Evolutionary conservation across 164 flowering plant species (phyloP).

Genomic region (Magnolia sinica): DNA sequence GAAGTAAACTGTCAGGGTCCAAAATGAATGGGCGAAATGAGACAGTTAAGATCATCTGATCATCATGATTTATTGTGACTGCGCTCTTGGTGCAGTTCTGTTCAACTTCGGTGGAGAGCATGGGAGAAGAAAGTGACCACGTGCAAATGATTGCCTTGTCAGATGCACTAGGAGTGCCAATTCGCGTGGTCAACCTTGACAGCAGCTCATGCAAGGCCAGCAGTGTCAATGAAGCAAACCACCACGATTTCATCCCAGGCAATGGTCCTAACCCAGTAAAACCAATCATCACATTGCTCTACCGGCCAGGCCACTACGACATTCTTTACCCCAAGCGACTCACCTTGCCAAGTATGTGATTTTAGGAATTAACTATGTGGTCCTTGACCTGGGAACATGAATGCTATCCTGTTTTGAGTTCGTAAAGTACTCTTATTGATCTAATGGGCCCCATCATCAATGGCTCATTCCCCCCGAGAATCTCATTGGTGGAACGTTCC

Average conservation of each 20-base stretch:
- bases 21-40: too few relatives aligned
- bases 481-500: too few relatives aligned
- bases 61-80: not conserved
- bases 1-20: too few relatives aligned
- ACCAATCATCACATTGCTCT: constrained; percentile 74
- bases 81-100: constrained; percentile 60
- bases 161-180: constrained; percentile 92
- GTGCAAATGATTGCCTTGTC: constrained; percentile 91
- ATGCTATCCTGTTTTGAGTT: too few relatives aligned
- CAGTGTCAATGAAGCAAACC: constrained; percentile 62
- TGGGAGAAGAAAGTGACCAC: constrained; percentile 99
- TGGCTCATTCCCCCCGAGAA: too few relatives aligned
- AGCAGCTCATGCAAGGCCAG: constrained; percentile 75
- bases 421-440: too few relatives aligned
- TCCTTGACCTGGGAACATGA: too few relatives aligned
- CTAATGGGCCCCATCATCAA: too few relatives aligned
- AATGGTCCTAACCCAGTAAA: constrained; percentile 19
- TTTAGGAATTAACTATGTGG: too few relatives aligned
- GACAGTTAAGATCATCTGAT: too few relatives aligned
- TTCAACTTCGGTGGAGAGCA: constrained; percentile 90
- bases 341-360: constrained; percentile 2
- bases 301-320: constrained; percentile 96
- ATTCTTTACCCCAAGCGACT: constrained; percentile 72
- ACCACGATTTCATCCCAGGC: constrained; percentile 75
- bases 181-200: constrained; percentile 94